phyloP scores from a whole-genome alignment of 2,329 filamentous ascomycete species.

The Fusarium nygamai region DNA sequence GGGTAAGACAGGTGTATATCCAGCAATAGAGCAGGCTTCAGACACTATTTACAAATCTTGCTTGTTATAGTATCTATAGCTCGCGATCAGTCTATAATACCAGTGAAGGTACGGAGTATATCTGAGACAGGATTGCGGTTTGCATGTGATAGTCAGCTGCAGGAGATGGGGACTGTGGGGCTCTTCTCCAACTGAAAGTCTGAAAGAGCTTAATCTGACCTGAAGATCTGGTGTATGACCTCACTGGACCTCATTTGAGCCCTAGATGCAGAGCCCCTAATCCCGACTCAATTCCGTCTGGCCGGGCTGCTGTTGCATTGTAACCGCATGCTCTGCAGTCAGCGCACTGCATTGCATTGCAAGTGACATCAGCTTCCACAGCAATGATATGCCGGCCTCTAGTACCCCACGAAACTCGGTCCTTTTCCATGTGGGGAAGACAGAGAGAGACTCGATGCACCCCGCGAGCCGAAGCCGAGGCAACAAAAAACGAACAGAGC shows the following conservation, averaged over 20 bases:
- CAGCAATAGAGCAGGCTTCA: conserved; percentile 26
- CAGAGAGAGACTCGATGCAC: conserved; percentile 13
- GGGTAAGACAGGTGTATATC: conserved; percentile 25
- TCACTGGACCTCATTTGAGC: conserved; percentile 6
- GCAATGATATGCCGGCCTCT: neutral
- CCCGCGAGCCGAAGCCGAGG: conserved; percentile 45
- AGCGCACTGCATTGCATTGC: neutral
- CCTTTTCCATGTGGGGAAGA: conserved; percentile 29
- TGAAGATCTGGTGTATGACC: conserved; percentile 11
- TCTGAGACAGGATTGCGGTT: conserved; percentile 1
- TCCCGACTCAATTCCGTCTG: conserved; percentile 31
- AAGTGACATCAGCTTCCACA: neutral
- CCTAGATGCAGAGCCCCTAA: conserved; percentile 4
- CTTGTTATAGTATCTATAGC: neutral
- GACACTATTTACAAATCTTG: conserved; percentile 3
- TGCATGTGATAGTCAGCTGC: conserved; percentile 38
- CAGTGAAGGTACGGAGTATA: neutral
- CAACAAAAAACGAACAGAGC: conserved; percentile 23
- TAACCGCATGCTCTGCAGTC: conserved; percentile 6
- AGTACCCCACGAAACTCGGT: conserved; percentile 20
- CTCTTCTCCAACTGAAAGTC: conserved; percentile 25
- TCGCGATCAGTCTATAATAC: neutral
- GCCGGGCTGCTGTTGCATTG: conserved; percentile 13
- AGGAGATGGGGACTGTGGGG: conserved; percentile 30
- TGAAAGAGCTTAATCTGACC: conserved; percentile 5